Percentiles rank a stretch among this genome's conserved stretches.
Conservation (phyloP, 495 filamentous ascomycete genomes). For the Usnea hakonensis region DNA sequence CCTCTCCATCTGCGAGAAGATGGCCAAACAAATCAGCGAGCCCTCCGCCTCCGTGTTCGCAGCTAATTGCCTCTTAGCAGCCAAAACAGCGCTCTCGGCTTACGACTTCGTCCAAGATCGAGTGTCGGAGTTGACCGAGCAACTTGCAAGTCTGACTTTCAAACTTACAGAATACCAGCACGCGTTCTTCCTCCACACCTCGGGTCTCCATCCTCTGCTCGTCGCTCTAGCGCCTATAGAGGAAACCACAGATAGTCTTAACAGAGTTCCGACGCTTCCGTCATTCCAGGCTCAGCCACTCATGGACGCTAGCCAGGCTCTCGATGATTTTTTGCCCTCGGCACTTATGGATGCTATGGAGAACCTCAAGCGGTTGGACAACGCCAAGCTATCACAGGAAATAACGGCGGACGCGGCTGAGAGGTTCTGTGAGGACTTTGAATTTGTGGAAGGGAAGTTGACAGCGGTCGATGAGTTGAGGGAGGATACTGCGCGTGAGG, state of each 20-base stretch:
- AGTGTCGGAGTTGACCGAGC: slow-evolving; percentile 20
- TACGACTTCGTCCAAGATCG: slow-evolving; percentile 35
- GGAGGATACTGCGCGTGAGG: slow-evolving; percentile 27
- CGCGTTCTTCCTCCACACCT: slow-evolving; percentile 60
- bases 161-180: slow-evolving; percentile 54
- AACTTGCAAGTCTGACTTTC: slow-evolving; percentile 30
- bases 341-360: slow-evolving; percentile 87
- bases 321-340: slow-evolving; percentile 88
- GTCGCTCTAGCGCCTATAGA: slow-evolving; percentile 49
- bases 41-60: slow-evolving; percentile 65
- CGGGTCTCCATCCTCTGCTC: slow-evolving; percentile 65
- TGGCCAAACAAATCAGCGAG: slow-evolving; percentile 52
- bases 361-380: slow-evolving; percentile 64
- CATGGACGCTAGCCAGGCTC: slow-evolving; percentile 57
- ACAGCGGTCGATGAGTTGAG: slow-evolving; percentile 49
- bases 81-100: slow-evolving; percentile 33
- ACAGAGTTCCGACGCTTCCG: slow-evolving; percentile 46
- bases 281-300: slow-evolving; percentile 59
- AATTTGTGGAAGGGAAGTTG: slow-evolving; percentile 70
- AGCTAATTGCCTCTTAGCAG: slow-evolving; percentile 69
- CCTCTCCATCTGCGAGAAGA: slow-evolving; percentile 60
- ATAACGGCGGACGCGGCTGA: slow-evolving; percentile 80
- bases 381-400: slow-evolving; percentile 57
- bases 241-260: slow-evolving; percentile 32
- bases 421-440: slow-evolving; percentile 84